A percentile compares a stretch with the other conserved stretches of the same genome.
phyloP scores from a whole-genome alignment of 768 basidiomycete genomes.

The Lyophyllum semitale region DNA sequence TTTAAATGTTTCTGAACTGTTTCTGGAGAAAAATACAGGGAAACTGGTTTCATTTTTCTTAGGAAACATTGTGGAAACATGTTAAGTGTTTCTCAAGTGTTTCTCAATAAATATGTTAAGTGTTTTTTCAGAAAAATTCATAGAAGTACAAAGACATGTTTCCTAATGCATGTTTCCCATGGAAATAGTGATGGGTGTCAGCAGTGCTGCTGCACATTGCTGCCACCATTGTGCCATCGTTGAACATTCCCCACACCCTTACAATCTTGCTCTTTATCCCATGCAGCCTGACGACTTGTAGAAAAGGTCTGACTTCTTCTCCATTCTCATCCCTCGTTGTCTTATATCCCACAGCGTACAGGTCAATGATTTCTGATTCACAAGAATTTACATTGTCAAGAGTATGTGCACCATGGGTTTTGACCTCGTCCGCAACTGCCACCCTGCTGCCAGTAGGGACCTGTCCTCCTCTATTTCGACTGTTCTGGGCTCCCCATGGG shows the following conservation, averaged over 20 bases:
- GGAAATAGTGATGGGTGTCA: too few relatives aligned
- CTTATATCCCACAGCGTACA: not conserved
- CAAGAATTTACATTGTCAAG: not conserved
- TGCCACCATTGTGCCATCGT: slow-evolving; percentile 32
- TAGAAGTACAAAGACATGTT: too few relatives aligned
- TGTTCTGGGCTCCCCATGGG: not conserved
- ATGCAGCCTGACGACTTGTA: slow-evolving; percentile 17
- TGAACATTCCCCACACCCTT: slow-evolving; percentile 19
- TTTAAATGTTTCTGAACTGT: too few relatives aligned
- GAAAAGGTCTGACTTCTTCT: slow-evolving; percentile 19
- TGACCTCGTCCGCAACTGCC: not conserved
- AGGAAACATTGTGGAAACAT: too few relatives aligned
- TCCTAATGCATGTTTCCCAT: too few relatives aligned
- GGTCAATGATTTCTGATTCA: not conserved
- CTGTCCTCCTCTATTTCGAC: not conserved
- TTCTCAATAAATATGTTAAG: too few relatives aligned
- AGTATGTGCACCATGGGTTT: not conserved
- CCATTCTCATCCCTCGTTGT: not conserved
- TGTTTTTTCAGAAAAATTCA: too few relatives aligned
- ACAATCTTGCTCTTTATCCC: slow-evolving; percentile 18
- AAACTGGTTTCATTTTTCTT: too few relatives aligned
- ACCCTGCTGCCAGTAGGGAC: not conserved
- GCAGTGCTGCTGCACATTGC: slow-evolving; percentile 23
- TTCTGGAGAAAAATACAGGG: too few relatives aligned
- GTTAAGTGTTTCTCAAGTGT: too few relatives aligned